Evolutionary conservation across 2,329 filamentous ascomycete species (phyloP).

Genomic region (Xylariaceae sp.): DNA sequence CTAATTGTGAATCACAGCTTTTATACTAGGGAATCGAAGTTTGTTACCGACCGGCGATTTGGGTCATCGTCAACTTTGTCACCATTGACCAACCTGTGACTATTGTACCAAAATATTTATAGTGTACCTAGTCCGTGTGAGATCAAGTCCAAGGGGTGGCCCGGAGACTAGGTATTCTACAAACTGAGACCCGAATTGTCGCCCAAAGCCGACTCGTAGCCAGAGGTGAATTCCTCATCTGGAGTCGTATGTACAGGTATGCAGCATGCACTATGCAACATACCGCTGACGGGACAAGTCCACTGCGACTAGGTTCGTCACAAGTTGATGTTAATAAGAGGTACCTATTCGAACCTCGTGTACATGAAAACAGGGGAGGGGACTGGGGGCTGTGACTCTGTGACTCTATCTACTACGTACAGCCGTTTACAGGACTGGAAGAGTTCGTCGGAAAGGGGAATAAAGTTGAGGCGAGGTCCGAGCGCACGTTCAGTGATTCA

Average conservation of each 20-base stretch:
- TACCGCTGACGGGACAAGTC: neutral
- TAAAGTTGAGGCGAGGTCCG: too few relatives aligned
- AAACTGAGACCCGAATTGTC: conserved; percentile 40
- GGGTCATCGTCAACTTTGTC: neutral
- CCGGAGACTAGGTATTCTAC: conserved; percentile 33
- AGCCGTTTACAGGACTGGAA: too few relatives aligned
- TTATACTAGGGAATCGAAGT: neutral
- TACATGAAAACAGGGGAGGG: neutral
- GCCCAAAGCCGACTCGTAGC: conserved; percentile 34
- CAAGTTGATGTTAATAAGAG: neutral
- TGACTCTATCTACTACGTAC: too few relatives aligned
- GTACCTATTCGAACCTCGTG: neutral
- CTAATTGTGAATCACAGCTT: neutral
- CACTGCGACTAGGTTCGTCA: neutral
- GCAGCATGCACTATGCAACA: neutral
- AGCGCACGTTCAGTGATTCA: too few relatives aligned
- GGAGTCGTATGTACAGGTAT: neutral
- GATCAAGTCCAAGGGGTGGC: neutral
- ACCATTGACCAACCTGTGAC: neutral
- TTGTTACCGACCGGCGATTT: neutral
- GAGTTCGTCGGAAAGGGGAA: too few relatives aligned
- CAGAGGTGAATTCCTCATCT: neutral
- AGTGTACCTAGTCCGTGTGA: neutral
- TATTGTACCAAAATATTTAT: neutral
- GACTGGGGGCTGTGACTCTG: neutral